Conservation (phyloP, 352 stramenopile genomes). For the Plasmopara viticola region DNA sequence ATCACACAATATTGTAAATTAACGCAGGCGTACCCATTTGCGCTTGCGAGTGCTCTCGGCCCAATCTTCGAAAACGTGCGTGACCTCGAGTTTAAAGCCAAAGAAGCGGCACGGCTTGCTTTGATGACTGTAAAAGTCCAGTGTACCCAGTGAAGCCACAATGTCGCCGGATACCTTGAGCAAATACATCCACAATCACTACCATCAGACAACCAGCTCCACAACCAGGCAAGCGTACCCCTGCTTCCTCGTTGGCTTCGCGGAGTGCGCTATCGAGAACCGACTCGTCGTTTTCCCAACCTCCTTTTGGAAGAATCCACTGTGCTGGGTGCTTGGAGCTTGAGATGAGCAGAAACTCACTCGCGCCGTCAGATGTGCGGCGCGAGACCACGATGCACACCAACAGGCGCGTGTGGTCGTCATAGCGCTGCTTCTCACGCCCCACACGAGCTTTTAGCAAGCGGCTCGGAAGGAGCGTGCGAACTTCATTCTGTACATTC, state of each 20-base stretch:
- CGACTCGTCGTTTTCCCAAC: constrained; percentile 93
- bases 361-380: neutral
- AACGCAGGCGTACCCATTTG: constrained; percentile 38
- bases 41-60: constrained; percentile 44
- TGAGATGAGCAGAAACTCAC: constrained; percentile 79
- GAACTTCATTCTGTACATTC: constrained; percentile 5
- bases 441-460: constrained; percentile 50
- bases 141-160: constrained; percentile 27
- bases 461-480: constrained; percentile 11
- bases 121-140: constrained; percentile 48
- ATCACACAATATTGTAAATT: neutral
- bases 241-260: constrained; percentile 92
- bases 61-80: constrained; percentile 47
- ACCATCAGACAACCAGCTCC: neutral
- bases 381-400: constrained; percentile 44
- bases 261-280: constrained; percentile 86
- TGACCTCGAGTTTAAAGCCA: constrained; percentile 32
- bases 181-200: constrained; percentile 2
- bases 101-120: constrained; percentile 44
- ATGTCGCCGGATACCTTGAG: constrained; percentile 39
- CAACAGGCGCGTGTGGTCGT: constrained; percentile 47
- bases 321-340: constrained; percentile 80
- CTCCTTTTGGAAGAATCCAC: constrained; percentile 96
- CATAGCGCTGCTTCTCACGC: constrained; percentile 62
- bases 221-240: constrained; percentile 31